Base-by-base conservation (phyloP, 192 early-diverging fungal species). In the Chytriomyces hyalinus region DNA sequence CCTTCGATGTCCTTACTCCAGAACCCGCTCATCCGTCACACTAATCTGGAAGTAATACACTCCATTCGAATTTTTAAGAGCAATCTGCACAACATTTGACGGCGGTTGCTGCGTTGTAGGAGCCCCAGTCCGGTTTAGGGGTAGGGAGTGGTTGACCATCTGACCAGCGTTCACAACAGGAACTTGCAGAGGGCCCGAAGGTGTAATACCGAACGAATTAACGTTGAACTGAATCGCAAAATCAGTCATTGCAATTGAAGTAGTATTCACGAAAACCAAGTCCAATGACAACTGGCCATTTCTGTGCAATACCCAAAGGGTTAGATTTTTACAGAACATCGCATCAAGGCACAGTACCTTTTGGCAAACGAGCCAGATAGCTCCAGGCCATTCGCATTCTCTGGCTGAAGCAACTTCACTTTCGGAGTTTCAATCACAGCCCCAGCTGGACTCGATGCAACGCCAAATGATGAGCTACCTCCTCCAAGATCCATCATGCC, bases 221-320 rank as follows among this genome's bases (percentile, higher is more conserved):
- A 92, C 92, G 87, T 94, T 94, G 84, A 94, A 92, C 75, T 92
- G 90, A 24, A 94, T 91, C 0, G 91, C 93, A 84, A 91, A 90
- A 76, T 90, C 89, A 22, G 80, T 77, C 49, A 94, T 76, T 2
- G 89, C 48, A 50, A 83, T 75, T 8, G 66, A 24, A 49, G 83
- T 79, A 57, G 80, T 83, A 84, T 94, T 94, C 22, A 76, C 63
- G 78, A 93, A 86, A 49, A 78, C 75, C 76, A 94, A 63, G 47
- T 94, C 92, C 86, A 93, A 81, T 49, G 81, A 89, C 48, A 92
- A 67, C 48, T 83, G 76, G 17, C 92, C 90, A 46, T 78, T 73
- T 51, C 91, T 86, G 6, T 87, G 36, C 36, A 36, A 4, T 36
- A 36, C 36, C 36, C 36, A 36, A 36, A 2, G 0, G 36, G 84